Base-by-base conservation (phyloP, 2,329 filamentous ascomycete species). In the Aurifilum marmelostoma region DNA sequence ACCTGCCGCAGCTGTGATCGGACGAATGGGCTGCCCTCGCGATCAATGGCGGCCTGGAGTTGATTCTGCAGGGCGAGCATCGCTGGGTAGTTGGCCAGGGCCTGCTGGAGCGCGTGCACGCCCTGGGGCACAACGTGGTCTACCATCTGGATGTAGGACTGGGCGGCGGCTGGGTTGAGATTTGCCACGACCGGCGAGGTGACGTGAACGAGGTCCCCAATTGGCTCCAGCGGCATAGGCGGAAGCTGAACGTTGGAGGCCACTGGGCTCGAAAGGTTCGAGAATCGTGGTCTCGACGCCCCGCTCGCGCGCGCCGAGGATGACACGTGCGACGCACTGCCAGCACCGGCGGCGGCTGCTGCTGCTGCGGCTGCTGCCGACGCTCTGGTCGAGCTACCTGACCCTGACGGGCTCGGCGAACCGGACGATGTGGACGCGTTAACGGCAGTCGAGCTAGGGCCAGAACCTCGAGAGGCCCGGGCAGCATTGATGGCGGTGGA, bases 41-140 rank as follows among this genome's bases (percentile, higher is more conserved):
- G 80, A 69, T 87, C 84, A 52, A 89, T 88, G 6, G 81, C 80
- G 0, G 79, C 75, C 71, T 86, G 83, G 7, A 89, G 79, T 62
- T 85, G 81, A 7, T 75, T 77, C 64, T 85, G 82, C 71, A 83
- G 84, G 6, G 78, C 77, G 6, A 88, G 77, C 71, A 87, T 81
- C 3, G 79, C 80, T 0, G 85, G 86, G 69, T 86, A 83, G 3
- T 76, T 80, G 0, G 77, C 71, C 37, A 89, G 75, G 1, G 82
- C 81, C 54, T 83, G 80, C 39, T 82, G 79, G 11, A 89, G 77
- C 5, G 82, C 81, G 2, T 75, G 76, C 0, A 81, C 80, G 0
- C 88, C 88, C 65, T 83, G 81, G 0, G 84, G 81, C 0, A 90
- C 80, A 18, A 83, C 78, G 7, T 80, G 77, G 67, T 90, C 86